Conservation (phyloP, 768 basidiomycete species). For the Lactifluus echinatus region DNA sequence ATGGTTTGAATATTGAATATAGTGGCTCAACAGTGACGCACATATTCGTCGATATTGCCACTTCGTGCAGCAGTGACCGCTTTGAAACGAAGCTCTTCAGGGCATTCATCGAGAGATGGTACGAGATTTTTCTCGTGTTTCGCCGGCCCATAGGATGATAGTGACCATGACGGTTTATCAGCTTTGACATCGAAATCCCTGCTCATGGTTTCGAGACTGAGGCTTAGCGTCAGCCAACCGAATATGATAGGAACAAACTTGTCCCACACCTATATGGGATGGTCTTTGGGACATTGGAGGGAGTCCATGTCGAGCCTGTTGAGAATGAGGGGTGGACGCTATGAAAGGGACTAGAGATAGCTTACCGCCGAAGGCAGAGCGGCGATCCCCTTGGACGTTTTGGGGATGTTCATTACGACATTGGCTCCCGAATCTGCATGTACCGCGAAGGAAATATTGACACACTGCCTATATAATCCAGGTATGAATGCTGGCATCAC, state of each 20-base stretch:
- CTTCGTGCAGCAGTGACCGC: slow-evolving; percentile 45
- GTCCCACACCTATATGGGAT: slow-evolving; percentile 14
- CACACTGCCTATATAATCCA: slow-evolving; percentile 39
- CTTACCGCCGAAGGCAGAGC: slow-evolving; percentile 40
- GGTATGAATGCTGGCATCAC: background rate
- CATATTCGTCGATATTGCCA: slow-evolving; percentile 57
- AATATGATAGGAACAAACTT: background rate
- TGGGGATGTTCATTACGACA: slow-evolving; percentile 57
- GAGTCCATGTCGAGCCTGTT: slow-evolving; percentile 14
- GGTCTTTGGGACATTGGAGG: slow-evolving; percentile 5
- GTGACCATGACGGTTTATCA: slow-evolving; percentile 73
- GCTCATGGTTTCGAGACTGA: slow-evolving; percentile 49
- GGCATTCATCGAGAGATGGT: slow-evolving; percentile 55
- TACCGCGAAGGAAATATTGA: slow-evolving; percentile 48
- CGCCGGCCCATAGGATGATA: slow-evolving; percentile 66
- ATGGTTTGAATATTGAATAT: background rate
- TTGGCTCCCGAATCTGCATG: slow-evolving; percentile 50
- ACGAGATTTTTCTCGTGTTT: slow-evolving; percentile 65
- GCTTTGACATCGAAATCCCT: slow-evolving; percentile 38
- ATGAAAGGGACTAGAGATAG: slow-evolving; percentile 15
- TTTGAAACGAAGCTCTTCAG: slow-evolving; percentile 66
- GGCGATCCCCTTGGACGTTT: slow-evolving; percentile 24
- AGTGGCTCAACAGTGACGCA: slow-evolving; percentile 29
- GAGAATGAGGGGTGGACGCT: slow-evolving; percentile 16
- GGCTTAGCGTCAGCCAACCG: background rate